Evolutionary conservation across 2,329 filamentous ascomycete genomes (phyloP), one percentile per base, ranked within the genome.

Genomic region (Phialocephala subalpina): DNA sequence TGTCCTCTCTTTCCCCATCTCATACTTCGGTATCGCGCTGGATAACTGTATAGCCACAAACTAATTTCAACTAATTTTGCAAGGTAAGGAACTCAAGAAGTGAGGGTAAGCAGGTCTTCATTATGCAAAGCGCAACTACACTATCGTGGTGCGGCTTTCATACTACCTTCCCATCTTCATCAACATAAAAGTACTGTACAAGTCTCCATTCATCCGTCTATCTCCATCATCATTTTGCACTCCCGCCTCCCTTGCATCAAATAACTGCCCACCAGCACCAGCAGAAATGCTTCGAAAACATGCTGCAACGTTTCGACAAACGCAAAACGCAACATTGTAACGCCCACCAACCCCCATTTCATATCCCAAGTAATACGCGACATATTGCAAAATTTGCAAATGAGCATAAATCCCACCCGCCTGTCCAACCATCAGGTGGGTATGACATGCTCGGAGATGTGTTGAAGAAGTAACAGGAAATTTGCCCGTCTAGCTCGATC

Each of bases 141-240:
- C 38, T 14, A n/a, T n/a, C 38, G 18, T n/a, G 18, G 12, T 42
- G 18, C 12, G 38, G 38, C 12, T n/a, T n/a, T 16, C 38, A 42
- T 12, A 14, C n/a, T 42, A n/a, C 38, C 38, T 16, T 4, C 38
- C 18, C 18, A 16, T 11, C 45, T 42, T 42, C 45, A 49, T 49
- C 11, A 49, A 22, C 45, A 12, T 49, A 49, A 49, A 49, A 25
- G 20, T 49, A 49, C n/a, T 49, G 20, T 49, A 49, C 45, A 49
- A 49, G n/a, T 20, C 22, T 53, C 49, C 45, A 3, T 20, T 7
- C 49, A 18, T 53, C n/a, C 20, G 12, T 49, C 45, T 49, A 25
- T 22, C n/a, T 22, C 7, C 45, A 25, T 22, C 20, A 49, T 11
- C 42, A 45, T 49, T 49, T 49, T 49, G 29, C 29, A 33, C 29